Evolutionary conservation across 805 yeast genomes (phyloP).

Genomic region (Limtongia smithiae): DNA sequence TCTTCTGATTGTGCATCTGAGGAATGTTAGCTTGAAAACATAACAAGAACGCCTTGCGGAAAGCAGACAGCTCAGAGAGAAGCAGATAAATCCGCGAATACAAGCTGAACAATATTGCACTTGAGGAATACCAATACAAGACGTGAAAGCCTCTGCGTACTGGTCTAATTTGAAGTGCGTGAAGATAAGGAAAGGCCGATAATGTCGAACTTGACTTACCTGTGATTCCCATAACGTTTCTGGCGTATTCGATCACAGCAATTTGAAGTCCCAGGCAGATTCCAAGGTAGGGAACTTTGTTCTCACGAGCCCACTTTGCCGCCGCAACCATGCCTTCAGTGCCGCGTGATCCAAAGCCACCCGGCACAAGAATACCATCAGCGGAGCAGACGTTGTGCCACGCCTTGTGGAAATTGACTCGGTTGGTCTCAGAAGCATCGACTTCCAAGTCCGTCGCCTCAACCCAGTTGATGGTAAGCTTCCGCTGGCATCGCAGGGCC

Average conservation of each 20-base stretch:
- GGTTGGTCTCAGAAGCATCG: constrained; percentile 48
- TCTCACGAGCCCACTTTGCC: constrained; percentile 97
- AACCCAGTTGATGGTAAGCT: constrained; percentile 89
- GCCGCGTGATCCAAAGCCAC: constrained; percentile 97
- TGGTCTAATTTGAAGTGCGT: constrained; percentile 26
- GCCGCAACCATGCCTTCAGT: constrained; percentile 98
- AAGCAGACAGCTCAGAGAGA: no score
- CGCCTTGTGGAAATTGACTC: constrained; percentile 84
- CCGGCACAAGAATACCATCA: constrained; percentile 96
- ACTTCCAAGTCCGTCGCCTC: constrained; percentile 89
- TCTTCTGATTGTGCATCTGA: constrained; percentile 29
- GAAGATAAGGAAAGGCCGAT: background rate
- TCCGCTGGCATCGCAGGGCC: constrained; percentile 82
- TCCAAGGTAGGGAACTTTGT: constrained; percentile 89
- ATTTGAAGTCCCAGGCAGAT: constrained; percentile 96
- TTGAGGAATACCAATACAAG: constrained; percentile 26
- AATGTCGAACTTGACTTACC: constrained; percentile 49
- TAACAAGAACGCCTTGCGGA: background rate
- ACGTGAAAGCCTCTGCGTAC: constrained; percentile 1
- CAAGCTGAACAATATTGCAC: constrained; percentile 17
- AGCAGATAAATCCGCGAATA: no score
- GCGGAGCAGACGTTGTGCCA: constrained; percentile 93
- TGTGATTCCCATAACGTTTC: constrained; percentile 68
- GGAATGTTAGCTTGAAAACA: constrained; percentile 13
- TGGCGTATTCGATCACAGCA: constrained; percentile 90